Evolutionary conservation across 495 filamentous ascomycete genomes (phyloP).

Genomic region (Neurospora discreta): DNA sequence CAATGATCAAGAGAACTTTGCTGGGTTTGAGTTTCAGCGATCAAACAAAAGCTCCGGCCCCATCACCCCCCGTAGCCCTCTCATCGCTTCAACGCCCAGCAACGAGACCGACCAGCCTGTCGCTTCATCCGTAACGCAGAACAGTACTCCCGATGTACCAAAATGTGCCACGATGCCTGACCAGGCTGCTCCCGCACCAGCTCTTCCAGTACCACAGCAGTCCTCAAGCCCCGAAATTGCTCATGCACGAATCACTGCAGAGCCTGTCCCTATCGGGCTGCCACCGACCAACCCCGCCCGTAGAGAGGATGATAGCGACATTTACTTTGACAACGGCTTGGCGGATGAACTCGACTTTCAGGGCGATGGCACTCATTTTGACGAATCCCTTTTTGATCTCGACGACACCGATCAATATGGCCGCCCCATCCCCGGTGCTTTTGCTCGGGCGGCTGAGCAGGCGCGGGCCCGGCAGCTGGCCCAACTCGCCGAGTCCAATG

Average conservation of each 20-base stretch:
- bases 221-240: neutral
- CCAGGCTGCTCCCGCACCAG: neutral
- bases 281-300: neutral
- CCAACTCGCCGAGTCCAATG: constrained; percentile 16
- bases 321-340: constrained; percentile 76
- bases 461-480: constrained; percentile 18
- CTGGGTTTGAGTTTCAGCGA: constrained; percentile 41
- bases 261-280: constrained; percentile 13
- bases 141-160: constrained; percentile 17
- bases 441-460: constrained; percentile 31
- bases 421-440: constrained; percentile 38
- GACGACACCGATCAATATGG: constrained; percentile 47
- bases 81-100: constrained; percentile 38
- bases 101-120: constrained; percentile 39
- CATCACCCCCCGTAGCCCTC: constrained; percentile 34
- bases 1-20: constrained; percentile 42
- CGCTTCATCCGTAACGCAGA: constrained; percentile 39
- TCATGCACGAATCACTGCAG: constrained; percentile 1
- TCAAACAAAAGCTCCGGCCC: constrained; percentile 39
- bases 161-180: neutral
- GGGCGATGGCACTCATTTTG: constrained; percentile 48
- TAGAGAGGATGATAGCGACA: constrained; percentile 47
- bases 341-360: constrained; percentile 37
- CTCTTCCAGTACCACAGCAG: constrained; percentile 1
- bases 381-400: constrained; percentile 71